Evolutionary conservation across 1,284 basidiomycete genomes (phyloP).

Genomic region (Puccinia hordei): DNA sequence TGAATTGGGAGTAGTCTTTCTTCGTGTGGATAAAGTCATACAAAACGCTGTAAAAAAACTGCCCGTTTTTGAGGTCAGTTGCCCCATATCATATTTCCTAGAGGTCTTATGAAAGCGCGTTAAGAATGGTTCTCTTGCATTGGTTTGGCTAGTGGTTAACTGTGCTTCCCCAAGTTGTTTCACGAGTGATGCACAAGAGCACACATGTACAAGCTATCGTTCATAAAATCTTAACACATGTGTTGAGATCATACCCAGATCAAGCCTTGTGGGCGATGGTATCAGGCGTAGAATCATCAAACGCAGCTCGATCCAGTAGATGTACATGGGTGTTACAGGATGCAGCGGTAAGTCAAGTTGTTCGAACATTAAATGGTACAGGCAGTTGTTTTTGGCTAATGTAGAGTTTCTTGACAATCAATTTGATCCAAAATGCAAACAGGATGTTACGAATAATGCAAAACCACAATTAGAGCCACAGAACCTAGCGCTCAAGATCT

Average conservation of each 20-base stretch:
- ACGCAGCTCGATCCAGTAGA: conserved; percentile 67
- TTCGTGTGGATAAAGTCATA: conserved; percentile 38
- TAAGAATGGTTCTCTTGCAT: conserved; percentile 9
- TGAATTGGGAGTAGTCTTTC: conserved; percentile 65
- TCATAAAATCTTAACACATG: conserved; percentile 70
- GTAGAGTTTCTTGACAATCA: background rate
- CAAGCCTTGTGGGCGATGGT: conserved; percentile 93
- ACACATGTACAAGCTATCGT: conserved; percentile 70
- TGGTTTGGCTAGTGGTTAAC: conserved; percentile 77
- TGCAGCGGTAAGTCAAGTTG: conserved; percentile 65
- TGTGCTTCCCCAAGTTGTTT: conserved; percentile 95
- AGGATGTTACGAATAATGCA: conserved; percentile 60
- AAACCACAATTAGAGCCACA: conserved; percentile 56
- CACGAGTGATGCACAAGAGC: conserved; percentile 82
- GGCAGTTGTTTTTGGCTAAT: background rate
- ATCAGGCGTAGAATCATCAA: conserved; percentile 83
- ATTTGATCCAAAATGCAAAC: conserved; percentile 55
- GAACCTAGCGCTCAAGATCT: conserved; percentile 60
- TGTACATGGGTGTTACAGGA: conserved; percentile 70
- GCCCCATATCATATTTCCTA: background rate
- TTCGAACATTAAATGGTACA: background rate
- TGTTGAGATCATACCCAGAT: conserved; percentile 80
- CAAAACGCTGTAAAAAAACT: conserved; percentile 66
- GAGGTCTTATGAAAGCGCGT: background rate
- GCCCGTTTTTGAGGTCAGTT: conserved; percentile 73